Evolutionary conservation across 169 alveolate genomes (phyloP).

Genomic region (Cryptosporidium viatorum): DNA sequence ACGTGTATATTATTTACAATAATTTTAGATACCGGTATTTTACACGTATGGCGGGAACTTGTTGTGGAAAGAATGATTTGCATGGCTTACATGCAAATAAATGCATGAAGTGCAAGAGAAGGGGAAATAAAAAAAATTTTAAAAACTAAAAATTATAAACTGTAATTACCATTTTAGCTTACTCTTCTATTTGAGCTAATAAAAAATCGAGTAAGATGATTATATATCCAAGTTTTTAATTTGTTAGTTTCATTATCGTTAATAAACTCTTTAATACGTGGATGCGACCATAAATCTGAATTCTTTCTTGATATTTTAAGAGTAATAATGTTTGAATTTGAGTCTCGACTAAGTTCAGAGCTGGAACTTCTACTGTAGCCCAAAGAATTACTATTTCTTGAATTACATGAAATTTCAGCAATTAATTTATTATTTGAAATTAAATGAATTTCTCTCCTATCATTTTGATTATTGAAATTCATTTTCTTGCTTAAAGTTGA

Average conservation of each 20-base stretch:
- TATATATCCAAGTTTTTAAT: background rate
- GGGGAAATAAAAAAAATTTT: background rate
- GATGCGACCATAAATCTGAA: slow-evolving; percentile 45
- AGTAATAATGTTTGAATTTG: slow-evolving; percentile 10
- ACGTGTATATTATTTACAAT: background rate
- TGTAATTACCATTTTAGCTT: background rate
- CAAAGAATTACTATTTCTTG: background rate
- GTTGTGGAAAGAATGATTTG: slow-evolving; percentile 8
- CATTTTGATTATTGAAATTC: background rate
- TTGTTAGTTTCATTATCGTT: background rate
- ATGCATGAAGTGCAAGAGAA: background rate
- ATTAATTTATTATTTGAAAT: slow-evolving; percentile 38
- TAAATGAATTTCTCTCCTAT: background rate
- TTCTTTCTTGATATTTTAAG: slow-evolving; percentile 39
- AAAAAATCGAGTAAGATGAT: background rate
- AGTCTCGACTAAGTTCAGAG: background rate
- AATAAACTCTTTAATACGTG: slow-evolving; percentile 42
- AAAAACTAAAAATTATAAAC: background rate
- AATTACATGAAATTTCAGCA: slow-evolving; percentile 37
- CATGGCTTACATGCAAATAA: background rate
- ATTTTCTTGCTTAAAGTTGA: background rate
- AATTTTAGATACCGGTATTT: slow-evolving; percentile 35
- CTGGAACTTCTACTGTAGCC: background rate
- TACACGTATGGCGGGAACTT: slow-evolving; percentile 25
- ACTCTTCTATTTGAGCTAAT: background rate